Percentiles rank a stretch among this genome's conserved stretches.
phyloP scores from a whole-genome alignment of 2,329 filamentous ascomycete species.

The Cladosporium austrohemisphaericum region DNA sequence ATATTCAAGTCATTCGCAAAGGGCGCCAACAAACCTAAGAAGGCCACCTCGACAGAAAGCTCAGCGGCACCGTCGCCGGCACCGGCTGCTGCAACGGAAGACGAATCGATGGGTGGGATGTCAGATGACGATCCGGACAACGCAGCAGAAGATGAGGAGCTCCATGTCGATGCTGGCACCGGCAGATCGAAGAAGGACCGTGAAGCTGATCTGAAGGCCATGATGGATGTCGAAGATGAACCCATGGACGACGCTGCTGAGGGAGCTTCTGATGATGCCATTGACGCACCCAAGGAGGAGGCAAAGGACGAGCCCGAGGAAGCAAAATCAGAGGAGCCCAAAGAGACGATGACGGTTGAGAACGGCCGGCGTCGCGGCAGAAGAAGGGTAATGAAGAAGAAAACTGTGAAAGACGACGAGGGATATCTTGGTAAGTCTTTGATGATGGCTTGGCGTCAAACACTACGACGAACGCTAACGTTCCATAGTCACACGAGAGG shows the following conservation, averaged over 20 bases:
- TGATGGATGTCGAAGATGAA: constrained; percentile 66
- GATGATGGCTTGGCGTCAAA: not conserved
- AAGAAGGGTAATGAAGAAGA: constrained; percentile 81
- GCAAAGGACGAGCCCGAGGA: constrained; percentile 54
- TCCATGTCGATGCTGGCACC: constrained; percentile 37
- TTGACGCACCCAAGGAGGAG: constrained; percentile 5
- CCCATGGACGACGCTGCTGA: constrained; percentile 24
- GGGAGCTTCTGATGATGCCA: constrained; percentile 21
- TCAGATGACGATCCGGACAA: constrained; percentile 46
- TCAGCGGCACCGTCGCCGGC: constrained; percentile 34
- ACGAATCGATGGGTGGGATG: constrained; percentile 32
- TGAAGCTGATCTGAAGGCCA: constrained; percentile 62
- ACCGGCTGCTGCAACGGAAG: constrained; percentile 33
- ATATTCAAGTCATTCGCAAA: constrained; percentile 81
- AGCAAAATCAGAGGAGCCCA: constrained; percentile 33
- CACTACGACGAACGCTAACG: constrained; percentile 18
- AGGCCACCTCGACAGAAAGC: constrained; percentile 36
- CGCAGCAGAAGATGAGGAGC: constrained; percentile 57
- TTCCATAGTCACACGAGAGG: constrained; percentile 75
- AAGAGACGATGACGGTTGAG: constrained; percentile 49
- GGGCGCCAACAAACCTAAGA: constrained; percentile 23
- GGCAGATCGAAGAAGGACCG: constrained; percentile 56
- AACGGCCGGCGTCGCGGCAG: constrained; percentile 70
- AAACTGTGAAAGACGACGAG: constrained; percentile 79
- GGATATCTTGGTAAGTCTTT: constrained; percentile 72